These are phyloP conservation scores for Sordariomycetes sp. DNA, from an alignment of 2,329 filamentous ascomycete genomes.

Conservation along the genomic window DNA sequence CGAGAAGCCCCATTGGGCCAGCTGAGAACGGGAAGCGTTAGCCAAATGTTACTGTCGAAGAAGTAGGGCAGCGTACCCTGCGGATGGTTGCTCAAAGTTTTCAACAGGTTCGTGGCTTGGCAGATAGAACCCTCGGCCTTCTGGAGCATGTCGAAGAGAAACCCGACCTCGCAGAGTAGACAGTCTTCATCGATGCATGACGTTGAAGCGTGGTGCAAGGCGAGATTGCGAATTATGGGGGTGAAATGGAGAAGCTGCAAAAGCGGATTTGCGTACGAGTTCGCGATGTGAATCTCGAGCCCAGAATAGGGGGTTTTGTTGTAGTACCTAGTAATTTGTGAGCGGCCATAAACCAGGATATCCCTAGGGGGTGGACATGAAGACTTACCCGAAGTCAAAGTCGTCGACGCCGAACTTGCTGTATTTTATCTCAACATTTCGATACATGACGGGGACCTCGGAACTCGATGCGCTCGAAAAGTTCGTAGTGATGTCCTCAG, in stretches of 20 bases:
- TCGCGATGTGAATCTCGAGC: slow-evolving; percentile 89
- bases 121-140: slow-evolving; percentile 92
- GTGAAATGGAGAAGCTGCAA: slow-evolving; percentile 89
- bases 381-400: slow-evolving; percentile 80
- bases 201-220: slow-evolving; percentile 79
- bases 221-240: slow-evolving; percentile 75
- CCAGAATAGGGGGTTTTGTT: slow-evolving; percentile 90
- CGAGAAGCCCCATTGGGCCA: slow-evolving; percentile 66
- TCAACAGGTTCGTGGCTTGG: slow-evolving; percentile 89
- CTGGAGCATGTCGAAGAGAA: slow-evolving; percentile 94
- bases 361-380: no score
- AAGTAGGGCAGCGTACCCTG: slow-evolving; percentile 40
- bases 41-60: background rate
- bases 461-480: slow-evolving; percentile 34
- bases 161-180: slow-evolving; percentile 87
- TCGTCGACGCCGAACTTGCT: slow-evolving; percentile 99
- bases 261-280: slow-evolving; percentile 90
- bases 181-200: slow-evolving; percentile 75
- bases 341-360: background rate
- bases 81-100: slow-evolving; percentile 74
- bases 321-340: slow-evolving; percentile 52
- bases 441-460: slow-evolving; percentile 81
- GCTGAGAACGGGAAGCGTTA: slow-evolving; percentile 28
- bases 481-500: background rate
- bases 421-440: slow-evolving; percentile 95